Evolutionary conservation across 1,284 basidiomycete genomes (phyloP).

Genomic region (Austropuccinia psidii): DNA sequence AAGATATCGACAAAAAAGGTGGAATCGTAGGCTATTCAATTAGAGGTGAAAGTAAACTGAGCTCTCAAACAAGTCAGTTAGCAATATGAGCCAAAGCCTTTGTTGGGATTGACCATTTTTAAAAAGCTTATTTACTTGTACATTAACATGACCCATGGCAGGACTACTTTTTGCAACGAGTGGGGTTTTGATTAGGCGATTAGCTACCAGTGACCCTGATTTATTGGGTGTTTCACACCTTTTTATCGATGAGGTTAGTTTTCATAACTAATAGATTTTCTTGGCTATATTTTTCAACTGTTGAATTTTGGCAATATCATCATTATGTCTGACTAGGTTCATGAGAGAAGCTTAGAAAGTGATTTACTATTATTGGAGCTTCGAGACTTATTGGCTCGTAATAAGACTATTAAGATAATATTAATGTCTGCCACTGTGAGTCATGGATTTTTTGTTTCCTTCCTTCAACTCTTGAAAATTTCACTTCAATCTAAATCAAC

Average conservation of each 20-base stretch:
- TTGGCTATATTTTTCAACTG: background rate
- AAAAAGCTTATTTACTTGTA: no score
- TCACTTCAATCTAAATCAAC: no score
- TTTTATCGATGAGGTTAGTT: slow-evolving; percentile 74
- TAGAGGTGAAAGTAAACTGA: slow-evolving; percentile 72
- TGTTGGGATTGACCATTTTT: no score
- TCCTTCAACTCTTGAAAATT: background rate
- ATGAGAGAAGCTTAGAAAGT: slow-evolving; percentile 81
- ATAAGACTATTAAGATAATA: slow-evolving; percentile 68
- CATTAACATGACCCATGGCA: no score
- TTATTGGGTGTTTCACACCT: slow-evolving; percentile 70
- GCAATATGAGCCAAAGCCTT: no score
- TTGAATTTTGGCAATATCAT: slow-evolving; percentile 21
- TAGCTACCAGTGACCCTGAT: slow-evolving; percentile 63
- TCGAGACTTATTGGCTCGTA: slow-evolving; percentile 64
- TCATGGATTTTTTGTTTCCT: background rate
- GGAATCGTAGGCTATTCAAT: slow-evolving; percentile 82
- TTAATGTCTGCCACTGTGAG: slow-evolving; percentile 74
- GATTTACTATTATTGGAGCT: slow-evolving; percentile 81
- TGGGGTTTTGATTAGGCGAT: slow-evolving; percentile 73
- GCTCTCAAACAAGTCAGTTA: slow-evolving; percentile 53
- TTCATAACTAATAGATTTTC: background rate
- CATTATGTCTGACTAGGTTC: slow-evolving; percentile 54
- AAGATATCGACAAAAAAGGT: slow-evolving; percentile 55
- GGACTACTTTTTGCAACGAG: slow-evolving; percentile 83